Base-by-base conservation (phyloP, 257 asterid species). In the Echium plantagineum region DNA sequence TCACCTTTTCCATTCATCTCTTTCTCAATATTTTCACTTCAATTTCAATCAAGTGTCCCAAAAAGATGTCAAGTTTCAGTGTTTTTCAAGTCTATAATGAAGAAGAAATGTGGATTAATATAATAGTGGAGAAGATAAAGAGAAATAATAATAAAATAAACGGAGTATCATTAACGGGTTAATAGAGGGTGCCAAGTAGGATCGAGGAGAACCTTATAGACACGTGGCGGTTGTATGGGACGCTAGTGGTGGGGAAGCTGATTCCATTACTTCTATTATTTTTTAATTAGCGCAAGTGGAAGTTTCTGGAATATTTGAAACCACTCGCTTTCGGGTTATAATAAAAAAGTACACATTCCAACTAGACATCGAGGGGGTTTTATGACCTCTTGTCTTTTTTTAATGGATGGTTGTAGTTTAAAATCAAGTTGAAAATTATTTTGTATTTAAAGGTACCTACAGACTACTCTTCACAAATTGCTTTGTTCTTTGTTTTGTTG, bases 131-230 rank as follows among this genome's bases (percentile, higher is more conserved):
- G 32, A 28, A 28, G 32, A 28, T 28, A 28, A 28, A 28, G 32
- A 28, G 1, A 20, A 12, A 24, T 42, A 60, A 15, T 5, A 52
- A 19, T 4, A 16, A 30, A 55, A 35, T 69, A 55, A 6, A 0
- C 3, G 32, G 32, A 4, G 32, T 28, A 28, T 28, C 32, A 28
- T 66, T 85, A 73, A 72, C 86, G 58, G 52, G 74, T 74, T 62
- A 62, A 66, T 1, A 17, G 60, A 30, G 54, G 49, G 77, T 59
- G 85, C 82, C 95, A 79, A 81, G 85, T 83, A 42, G 83, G 85
- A 75, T 52, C 0, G 4, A 4, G 6, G 5, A 21, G 74, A 77
- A 57, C 63, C 64, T 1, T 9, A 2, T 15, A 62, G 77, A 68
- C 91, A 86, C 86, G 80, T 79, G 85, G 59, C 75, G 59, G 9